Base-by-base conservation (phyloP, 768 basidiomycete genomes). In the Strobilomyces confusus region DNA sequence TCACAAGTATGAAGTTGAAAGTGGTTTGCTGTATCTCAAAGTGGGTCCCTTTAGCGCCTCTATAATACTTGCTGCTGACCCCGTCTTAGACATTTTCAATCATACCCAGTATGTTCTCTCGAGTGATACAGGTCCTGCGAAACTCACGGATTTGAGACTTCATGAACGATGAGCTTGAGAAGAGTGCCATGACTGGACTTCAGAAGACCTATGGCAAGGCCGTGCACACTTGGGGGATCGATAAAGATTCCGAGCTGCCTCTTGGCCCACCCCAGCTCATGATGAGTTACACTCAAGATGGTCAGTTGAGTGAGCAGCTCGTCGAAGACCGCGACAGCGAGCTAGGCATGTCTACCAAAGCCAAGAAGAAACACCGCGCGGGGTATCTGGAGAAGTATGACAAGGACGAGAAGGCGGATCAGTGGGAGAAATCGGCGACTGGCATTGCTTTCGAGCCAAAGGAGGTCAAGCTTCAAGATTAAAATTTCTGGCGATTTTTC, bases 1-100 rank as follows among this genome's bases (percentile, higher is more conserved):
- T 81, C 80, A 81, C 57, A 75, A 78, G 56, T 76, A 74, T 49
- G 77, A 77, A 60, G 75, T 72, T 25, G 72, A 71, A 54, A 72
- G 66, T 49, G 68, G 72, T 11, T 36, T 67, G 5, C 58, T 74
- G 29, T 69, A 70, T 50, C 54, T 75, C 4, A 60, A 67, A 34
- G 65, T 69, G 25, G 8, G 62, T 52, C 22, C 20, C 12, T 8
- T 30, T 42, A 22, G 1, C 15, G 36, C 5, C 48, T 12, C 4
- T 20, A 11, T 46, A 14, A 40, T 15, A 23, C 11, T 33, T 34
- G n/a, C 47, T 5, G 25, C 42, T 48, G 42, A 54, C 15, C 4
- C 13, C 25, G n/a, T 17, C 33, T 17, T 29, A 65, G 65, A 60
- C 59, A 0, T 71, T 69, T 45, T 46, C 38, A 17, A 44, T 59